Conservation (phyloP, 768 basidiomycete genomes). For the Roridomyces roridus region DNA sequence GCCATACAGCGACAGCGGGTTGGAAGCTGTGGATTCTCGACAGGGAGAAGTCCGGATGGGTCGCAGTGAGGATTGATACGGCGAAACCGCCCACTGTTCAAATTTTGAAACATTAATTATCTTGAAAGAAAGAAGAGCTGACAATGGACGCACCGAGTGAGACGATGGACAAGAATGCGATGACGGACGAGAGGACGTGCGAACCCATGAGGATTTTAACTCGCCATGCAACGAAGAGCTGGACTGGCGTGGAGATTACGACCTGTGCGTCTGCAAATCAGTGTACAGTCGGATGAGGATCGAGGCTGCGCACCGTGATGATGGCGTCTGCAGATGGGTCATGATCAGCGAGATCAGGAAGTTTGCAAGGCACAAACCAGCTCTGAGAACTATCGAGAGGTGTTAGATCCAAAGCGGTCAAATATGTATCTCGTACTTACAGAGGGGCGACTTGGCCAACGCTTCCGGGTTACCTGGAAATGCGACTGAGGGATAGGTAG, state of each 20-base stretch:
- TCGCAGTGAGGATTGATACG: background rate
- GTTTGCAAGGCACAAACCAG: too few species aligned
- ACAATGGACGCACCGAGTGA: slow-evolving; percentile 11
- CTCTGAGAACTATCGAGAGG: too few species aligned
- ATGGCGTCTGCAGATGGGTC: background rate
- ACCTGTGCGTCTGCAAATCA: background rate
- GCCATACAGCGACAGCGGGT: slow-evolving; percentile 17
- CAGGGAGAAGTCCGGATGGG: slow-evolving; percentile 1
- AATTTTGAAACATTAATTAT: too few species aligned
- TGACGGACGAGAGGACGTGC: background rate
- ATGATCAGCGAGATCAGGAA: too few species aligned
- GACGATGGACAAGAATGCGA: slow-evolving; percentile 4
- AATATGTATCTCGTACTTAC: too few species aligned
- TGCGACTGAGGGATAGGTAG: too few species aligned
- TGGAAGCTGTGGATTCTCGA: background rate
- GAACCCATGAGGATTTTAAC: slow-evolving; percentile 5
- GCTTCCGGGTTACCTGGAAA: too few species aligned
- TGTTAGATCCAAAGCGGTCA: too few species aligned
- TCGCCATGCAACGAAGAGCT: slow-evolving; percentile 25
- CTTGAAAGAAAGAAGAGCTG: background rate
- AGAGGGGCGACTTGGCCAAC: too few species aligned
- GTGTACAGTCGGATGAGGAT: background rate
- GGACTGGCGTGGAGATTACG: slow-evolving; percentile 22
- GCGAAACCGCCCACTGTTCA: slow-evolving; percentile 7
- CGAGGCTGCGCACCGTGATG: slow-evolving; percentile 1